Evolutionary conservation across 306 rosid genomes (phyloP), one percentile per base, ranked within the genome.

Genomic region (Oxytropis ochrocephala): DNA sequence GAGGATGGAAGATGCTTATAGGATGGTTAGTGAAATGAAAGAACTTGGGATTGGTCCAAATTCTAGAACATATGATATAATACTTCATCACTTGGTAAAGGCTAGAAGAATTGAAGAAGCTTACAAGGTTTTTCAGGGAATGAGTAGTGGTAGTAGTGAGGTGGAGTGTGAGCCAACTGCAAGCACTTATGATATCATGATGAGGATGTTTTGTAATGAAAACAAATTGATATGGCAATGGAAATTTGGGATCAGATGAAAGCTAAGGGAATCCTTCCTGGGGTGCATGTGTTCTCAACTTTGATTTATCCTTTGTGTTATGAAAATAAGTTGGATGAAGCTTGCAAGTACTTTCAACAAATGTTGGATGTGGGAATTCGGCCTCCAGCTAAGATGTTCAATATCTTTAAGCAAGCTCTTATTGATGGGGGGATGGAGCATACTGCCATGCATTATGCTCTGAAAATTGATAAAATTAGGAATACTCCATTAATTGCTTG

Each of bases 251-350:
- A 75, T 71, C 75, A 78, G 76, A 88, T 92, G 98, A 88, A 77
- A 79, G 70, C 49, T 24, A 85, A 60, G 64, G 96, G 96, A 5
- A 66, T 88, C 29, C 83, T 88, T 67, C 96, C 98, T 0, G 88
- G 88, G 55, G 83, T 92, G 85, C 92, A 89, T 14, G 82, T 89
- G 96, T 92, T 92, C 72, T 85, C 88, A n/a, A 84, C 88, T 4
- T 64, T 92, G 50, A 73, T 92, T 14, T 75, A 57, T 62, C 60
- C 86, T 51, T 83, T 89, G 77, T 85, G 96, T 77, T 79, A 60
- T 36, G 88, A 83, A 70, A 73, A 67, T 58, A 88, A 80, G 85
- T 76, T 92, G 21, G 92, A 86, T 64, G 91, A 80, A 18, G 96
- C 96, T n/a, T 83, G 92, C 79, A 84, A 61, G 42, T 83, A 83